These are phyloP conservation scores for Calocera viscosa DNA, from an alignment of 768 basidiomycete genomes.

Conservation along the genomic window DNA sequence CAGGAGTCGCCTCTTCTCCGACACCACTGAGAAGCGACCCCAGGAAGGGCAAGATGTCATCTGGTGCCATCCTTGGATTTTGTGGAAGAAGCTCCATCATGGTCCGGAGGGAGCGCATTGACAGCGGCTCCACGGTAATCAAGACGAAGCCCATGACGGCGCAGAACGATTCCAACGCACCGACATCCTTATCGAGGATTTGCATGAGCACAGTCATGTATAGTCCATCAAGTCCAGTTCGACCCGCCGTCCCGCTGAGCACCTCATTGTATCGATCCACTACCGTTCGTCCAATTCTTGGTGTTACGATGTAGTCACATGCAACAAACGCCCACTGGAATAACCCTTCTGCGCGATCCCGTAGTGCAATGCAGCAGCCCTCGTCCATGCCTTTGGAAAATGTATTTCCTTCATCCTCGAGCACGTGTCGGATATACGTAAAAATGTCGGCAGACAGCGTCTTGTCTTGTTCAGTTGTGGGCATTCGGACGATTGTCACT, in stretches of 20 bases:
- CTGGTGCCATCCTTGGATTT: background rate
- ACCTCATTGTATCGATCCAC: background rate
- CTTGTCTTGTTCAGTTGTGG: background rate
- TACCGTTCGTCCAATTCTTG: background rate
- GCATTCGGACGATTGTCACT: background rate
- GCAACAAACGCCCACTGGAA: slow-evolving; percentile 4
- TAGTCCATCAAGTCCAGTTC: background rate
- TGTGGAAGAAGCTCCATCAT: background rate
- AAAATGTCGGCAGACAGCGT: background rate
- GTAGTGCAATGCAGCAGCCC: background rate
- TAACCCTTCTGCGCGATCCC: background rate
- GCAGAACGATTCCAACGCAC: background rate
- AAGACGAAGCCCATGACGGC: background rate
- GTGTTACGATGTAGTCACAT: background rate
- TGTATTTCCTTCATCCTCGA: background rate
- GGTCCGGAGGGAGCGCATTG: background rate
- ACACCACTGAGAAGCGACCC: background rate
- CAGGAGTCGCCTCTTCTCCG: background rate
- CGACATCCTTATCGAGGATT: background rate
- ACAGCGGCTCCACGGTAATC: background rate
- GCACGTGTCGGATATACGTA: background rate
- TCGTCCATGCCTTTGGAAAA: background rate
- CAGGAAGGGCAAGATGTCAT: background rate
- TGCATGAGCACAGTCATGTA: background rate
- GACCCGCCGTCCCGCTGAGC: background rate